Evolutionary conservation across 176 grass and related monocot species (phyloP), one percentile per base, ranked within the genome.

Genomic region (Neostapfia colusana): DNA sequence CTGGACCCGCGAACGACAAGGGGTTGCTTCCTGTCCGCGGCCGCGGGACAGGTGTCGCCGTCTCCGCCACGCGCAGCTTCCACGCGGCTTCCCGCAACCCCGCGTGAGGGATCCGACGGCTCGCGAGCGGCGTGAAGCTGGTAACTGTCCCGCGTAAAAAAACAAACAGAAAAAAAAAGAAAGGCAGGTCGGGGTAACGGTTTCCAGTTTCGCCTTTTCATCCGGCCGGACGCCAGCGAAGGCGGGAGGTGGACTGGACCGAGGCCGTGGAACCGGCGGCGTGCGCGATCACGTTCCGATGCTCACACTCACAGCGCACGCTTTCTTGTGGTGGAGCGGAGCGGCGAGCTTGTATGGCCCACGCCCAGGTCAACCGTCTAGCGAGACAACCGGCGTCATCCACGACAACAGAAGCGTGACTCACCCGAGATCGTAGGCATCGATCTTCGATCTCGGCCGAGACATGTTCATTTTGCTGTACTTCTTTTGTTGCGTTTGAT

Each of bases 21-120:
- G 57, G 57, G 45, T n/a, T 76, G 78, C 72, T 65, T 48, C 59
- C 66, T 58, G 66, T 58, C 79, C 85, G 85, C 65, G 72, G 65
- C 70, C 60, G 63, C 70, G 37, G 18, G 15, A 51, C 85, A 74
- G 35, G 63, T 79, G 85, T 54, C 62, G 74, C 68, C 40, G 41
- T 46, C 12, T 14, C 60, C 42, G 23, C 0, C 36, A 0, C 37
- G 35, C 0, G 10, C 46, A 49, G 44, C 85, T 83, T 88, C 80
- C 26, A 10, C 0, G 43, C 42, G 40, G 18, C 0, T 83, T 87
- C 85, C 49, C 73, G 63, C 8, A 37, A 45, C 40, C 40, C 16
- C 75, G 86, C 85, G 75, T 88, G 26, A 42, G 11, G 0, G 43
- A 88, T 88, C 75, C 36, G 43, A 83, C 85, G 85, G 74, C 50